These are phyloP conservation scores for Leucocoprinus leucothites DNA, from an alignment of 768 basidiomycete species.

Conservation along the genomic window DNA sequence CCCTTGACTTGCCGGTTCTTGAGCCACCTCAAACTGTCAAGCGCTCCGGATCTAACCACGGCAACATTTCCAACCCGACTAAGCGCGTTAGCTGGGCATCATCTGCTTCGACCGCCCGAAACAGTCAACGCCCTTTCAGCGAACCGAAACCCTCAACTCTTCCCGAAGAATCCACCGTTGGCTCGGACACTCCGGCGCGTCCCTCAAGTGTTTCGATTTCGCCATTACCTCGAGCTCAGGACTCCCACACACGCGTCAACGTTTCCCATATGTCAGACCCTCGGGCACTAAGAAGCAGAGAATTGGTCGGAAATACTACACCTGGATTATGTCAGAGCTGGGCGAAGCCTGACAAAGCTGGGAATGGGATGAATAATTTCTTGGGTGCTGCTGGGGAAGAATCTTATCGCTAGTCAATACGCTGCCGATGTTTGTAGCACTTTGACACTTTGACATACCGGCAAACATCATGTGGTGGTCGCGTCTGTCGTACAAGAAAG, in stretches of 20 bases:
- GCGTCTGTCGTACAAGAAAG: neutral
- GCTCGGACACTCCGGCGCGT: neutral
- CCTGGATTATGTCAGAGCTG: conserved; percentile 5
- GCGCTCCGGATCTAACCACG: conserved; percentile 14
- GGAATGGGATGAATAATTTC: neutral
- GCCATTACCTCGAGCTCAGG: neutral
- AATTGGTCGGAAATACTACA: neutral
- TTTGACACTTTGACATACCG: neutral
- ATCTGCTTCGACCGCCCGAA: conserved; percentile 21
- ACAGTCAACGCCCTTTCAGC: neutral
- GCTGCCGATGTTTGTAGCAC: neutral
- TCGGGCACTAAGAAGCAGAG: conserved; percentile 1
- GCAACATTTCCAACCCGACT: conserved; percentile 13
- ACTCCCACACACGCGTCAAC: conserved; percentile 3
- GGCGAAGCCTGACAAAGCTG: conserved; percentile 7
- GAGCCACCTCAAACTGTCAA: conserved; percentile 1
- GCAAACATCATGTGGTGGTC: neutral
- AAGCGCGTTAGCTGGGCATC: conserved; percentile 30
- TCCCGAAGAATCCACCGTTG: neutral
- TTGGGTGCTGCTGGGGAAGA: neutral
- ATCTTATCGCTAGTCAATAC: neutral
- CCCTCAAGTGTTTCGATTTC: neutral
- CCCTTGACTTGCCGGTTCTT: conserved; percentile 14
- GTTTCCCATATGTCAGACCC: conserved; percentile 10
- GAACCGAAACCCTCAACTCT: neutral